Percentiles rank a stretch among this genome's conserved stretches.
These are phyloP conservation scores for Trichoderma parareesei DNA, from an alignment of 495 filamentous ascomycete species.

Conservation along the genomic window DNA sequence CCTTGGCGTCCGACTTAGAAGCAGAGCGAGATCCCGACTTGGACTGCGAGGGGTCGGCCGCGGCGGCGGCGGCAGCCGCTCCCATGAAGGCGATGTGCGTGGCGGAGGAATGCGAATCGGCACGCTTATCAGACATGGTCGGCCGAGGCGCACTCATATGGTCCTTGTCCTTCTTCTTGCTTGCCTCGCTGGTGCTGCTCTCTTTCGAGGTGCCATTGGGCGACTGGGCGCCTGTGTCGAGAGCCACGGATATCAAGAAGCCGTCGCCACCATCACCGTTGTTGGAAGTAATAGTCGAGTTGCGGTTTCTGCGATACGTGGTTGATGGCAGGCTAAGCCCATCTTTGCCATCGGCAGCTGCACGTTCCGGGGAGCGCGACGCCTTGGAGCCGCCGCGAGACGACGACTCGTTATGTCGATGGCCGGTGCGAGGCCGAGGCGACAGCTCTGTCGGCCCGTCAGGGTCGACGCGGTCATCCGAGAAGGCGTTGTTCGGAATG, in stretches of 20 bases:
- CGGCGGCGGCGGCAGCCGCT: conserved; percentile 48
- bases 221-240: conserved; percentile 66
- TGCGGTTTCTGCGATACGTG: conserved; percentile 65
- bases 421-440: conserved; percentile 49
- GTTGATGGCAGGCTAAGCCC: conserved; percentile 5
- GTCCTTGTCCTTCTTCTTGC: conserved; percentile 49
- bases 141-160: conserved; percentile 19
- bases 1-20: conserved; percentile 34
- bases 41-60: conserved; percentile 23
- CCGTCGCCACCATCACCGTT: conserved; percentile 60
- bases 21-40: conserved; percentile 34
- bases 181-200: conserved; percentile 24
- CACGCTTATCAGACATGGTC: conserved; percentile 23
- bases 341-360: conserved; percentile 53
- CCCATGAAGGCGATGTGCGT: conserved; percentile 92
- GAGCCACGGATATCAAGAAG: conserved; percentile 83
- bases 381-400: conserved; percentile 33
- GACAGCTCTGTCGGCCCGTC: conserved; percentile 69
- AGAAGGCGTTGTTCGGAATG: conserved; percentile 49
- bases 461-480: conserved; percentile 60
- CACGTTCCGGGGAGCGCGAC: conserved; percentile 39
- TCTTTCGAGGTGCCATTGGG: conserved; percentile 52
- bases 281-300: conserved; percentile 56
- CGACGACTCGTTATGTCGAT: conserved; percentile 38
- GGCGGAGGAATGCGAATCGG: conserved; percentile 45